Evolutionary conservation across 2,329 filamentous ascomycete species (phyloP), one percentile per base, ranked within the genome.

Genomic region (Stemphylium lycopersici): DNA sequence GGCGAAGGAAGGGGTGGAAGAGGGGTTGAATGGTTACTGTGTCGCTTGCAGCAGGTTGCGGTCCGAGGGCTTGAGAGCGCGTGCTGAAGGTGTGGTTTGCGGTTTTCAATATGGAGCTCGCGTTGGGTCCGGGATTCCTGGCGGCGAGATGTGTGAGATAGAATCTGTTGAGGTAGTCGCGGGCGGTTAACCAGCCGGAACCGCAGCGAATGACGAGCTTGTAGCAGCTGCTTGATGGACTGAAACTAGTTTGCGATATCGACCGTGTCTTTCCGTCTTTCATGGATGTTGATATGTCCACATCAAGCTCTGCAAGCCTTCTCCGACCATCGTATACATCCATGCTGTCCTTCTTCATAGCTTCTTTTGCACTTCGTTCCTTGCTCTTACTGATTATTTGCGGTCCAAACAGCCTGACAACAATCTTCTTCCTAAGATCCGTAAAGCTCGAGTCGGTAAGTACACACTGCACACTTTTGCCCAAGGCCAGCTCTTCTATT

Each of bases 171-270:
- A 73, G 56, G 26, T 65, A 72, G 6, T 71, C 65, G 13, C 69
- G 61, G 5, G 69, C 68, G 7, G 62, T 56, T 24, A 72, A 55
- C 68, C 68, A 73, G 5, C 70, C 66, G 3, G 70, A 62, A 4
- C 69, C 70, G 32, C 55, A 67, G 13, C 70, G 64, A 3, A 73
- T 40, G 7, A 70, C 63, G 15, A 73, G 48, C 20, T 57, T 60
- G 44, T 73, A 73, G 42, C 47, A 58, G 32, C 50, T 36, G 46
- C 41, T 56, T 32, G 48, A 20, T 20, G 20, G 33, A 7, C 6
- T 26, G 18, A 18, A 37, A 36, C n/a, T 33, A 22, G 20, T n/a
- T 26, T 45, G 31, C 8, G 47, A 22, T 32, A 32, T 18, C 16
- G 52, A 42, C 42, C 33, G 49, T 5, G 12, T 10, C 24, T 42